Percentiles rank a stretch among this genome's conserved stretches.
These are phyloP conservation scores for Phialemonium atrogriseum DNA, from an alignment of 2,329 filamentous ascomycete species.

Conservation along the genomic window DNA sequence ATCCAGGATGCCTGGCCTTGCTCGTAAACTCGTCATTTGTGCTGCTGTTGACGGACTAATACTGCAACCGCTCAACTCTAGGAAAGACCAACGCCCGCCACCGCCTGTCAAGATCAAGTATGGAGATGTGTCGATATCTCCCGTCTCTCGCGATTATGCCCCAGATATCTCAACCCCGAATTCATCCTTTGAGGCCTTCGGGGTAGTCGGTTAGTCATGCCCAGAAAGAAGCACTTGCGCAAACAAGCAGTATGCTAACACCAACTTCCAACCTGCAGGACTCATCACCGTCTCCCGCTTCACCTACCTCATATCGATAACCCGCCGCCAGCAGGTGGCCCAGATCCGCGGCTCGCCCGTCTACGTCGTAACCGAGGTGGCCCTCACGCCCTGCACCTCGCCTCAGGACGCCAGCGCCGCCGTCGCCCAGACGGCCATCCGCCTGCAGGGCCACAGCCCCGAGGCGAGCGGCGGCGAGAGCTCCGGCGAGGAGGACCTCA, in stretches of 20 bases:
- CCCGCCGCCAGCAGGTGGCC: slow-evolving; percentile 78
- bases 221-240: background rate
- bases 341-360: slow-evolving; percentile 74
- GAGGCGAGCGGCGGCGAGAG: slow-evolving; percentile 25
- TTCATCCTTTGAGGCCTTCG: slow-evolving; percentile 51
- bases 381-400: slow-evolving; percentile 79
- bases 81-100: slow-evolving; percentile 49
- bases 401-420: slow-evolving; percentile 65
- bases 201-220: slow-evolving; percentile 43
- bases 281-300: slow-evolving; percentile 73
- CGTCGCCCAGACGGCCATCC: slow-evolving; percentile 50
- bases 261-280: slow-evolving; percentile 48
- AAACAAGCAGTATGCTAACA: background rate
- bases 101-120: slow-evolving; percentile 65
- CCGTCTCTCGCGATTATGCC: slow-evolving; percentile 33
- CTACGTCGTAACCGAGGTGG: slow-evolving; percentile 82
- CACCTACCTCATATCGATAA: slow-evolving; percentile 82
- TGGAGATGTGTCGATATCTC: slow-evolving; percentile 41
- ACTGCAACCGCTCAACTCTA: slow-evolving; percentile 61
- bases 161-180: slow-evolving; percentile 35
- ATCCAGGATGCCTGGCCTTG: slow-evolving; percentile 60
- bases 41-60: slow-evolving; percentile 77
- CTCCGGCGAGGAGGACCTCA: slow-evolving; percentile 16
- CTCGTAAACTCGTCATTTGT: slow-evolving; percentile 72
- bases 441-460: slow-evolving; percentile 31